Evolutionary conservation across 2,329 filamentous ascomycete genomes (phyloP).

Genomic region (Colletotrichum tofieldiae): DNA sequence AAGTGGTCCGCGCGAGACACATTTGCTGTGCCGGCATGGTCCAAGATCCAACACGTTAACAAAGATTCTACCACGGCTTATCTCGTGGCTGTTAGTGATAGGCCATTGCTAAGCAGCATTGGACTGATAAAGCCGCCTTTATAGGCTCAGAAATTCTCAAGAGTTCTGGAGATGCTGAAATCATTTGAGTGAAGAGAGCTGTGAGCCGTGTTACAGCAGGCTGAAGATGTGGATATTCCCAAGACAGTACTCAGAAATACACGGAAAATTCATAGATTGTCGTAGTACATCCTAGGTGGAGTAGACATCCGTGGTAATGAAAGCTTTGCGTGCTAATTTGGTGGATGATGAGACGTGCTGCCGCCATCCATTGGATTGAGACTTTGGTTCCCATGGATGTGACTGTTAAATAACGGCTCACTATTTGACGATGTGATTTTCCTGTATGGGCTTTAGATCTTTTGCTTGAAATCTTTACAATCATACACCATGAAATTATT

Average conservation of each 20-base stretch:
- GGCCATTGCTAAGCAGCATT: slow-evolving; percentile 52
- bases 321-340: too few relatives aligned
- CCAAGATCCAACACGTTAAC: slow-evolving; percentile 62
- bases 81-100: slow-evolving; percentile 54
- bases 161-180: not conserved
- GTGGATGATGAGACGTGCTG: too few relatives aligned
- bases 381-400: not conserved
- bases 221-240: not conserved
- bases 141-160: not conserved
- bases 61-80: slow-evolving; percentile 49
- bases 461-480: not conserved
- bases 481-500: too few relatives aligned
- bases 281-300: not conserved
- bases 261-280: not conserved
- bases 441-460: too few relatives aligned
- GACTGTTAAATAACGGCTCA: too few relatives aligned
- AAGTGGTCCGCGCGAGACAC: slow-evolving; percentile 66
- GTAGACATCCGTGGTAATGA: not conserved
- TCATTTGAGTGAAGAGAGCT: not conserved
- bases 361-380: not conserved
- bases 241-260: not conserved
- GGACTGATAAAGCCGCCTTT: slow-evolving; percentile 45
- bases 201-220: too few relatives aligned
- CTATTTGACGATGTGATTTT: too few relatives aligned
- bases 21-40: slow-evolving; percentile 69